Evolutionary conservation across 1,284 basidiomycete genomes (phyloP).

Genomic region (Mrakiaceae sp.): DNA sequence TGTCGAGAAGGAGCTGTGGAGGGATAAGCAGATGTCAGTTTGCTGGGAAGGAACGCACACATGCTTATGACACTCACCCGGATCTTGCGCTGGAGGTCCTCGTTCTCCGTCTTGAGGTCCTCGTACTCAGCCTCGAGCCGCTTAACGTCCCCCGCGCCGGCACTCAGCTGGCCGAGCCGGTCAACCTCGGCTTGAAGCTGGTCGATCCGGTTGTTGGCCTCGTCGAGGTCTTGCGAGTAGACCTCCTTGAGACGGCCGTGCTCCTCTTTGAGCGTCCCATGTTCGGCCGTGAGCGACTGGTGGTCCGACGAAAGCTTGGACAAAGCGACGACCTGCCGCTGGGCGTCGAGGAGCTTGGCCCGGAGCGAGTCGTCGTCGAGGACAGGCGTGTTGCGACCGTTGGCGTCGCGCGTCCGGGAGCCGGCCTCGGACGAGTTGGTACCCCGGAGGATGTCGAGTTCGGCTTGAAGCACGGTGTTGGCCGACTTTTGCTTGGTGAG

Average conservation of each 20-base stretch:
- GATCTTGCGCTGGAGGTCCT: slow-evolving; percentile 73
- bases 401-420: slow-evolving; percentile 48
- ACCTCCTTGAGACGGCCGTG: slow-evolving; percentile 53
- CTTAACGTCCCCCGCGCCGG: slow-evolving; percentile 30
- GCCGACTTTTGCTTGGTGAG: slow-evolving; percentile 74
- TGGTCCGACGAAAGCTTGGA: slow-evolving; percentile 48
- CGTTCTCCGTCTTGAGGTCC: slow-evolving; percentile 67
- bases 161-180: slow-evolving; percentile 32
- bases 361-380: slow-evolving; percentile 53
- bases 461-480: slow-evolving; percentile 64
- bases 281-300: slow-evolving; percentile 60
- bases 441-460: slow-evolving; percentile 58
- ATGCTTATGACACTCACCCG: slow-evolving; percentile 28
- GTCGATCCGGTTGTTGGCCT: slow-evolving; percentile 55
- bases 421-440: slow-evolving; percentile 47
- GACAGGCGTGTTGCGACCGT: slow-evolving; percentile 70
- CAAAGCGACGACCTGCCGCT: slow-evolving; percentile 58
- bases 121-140: slow-evolving; percentile 56
- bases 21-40: not conserved
- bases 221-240: slow-evolving; percentile 64
- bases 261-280: slow-evolving; percentile 62
- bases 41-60: not conserved
- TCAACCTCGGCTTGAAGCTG: slow-evolving; percentile 71
- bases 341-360: slow-evolving; percentile 54
- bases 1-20: not conserved